phyloP scores from a whole-genome alignment of 2,329 filamentous ascomycete genomes.

The Apiospora pterosperma region DNA sequence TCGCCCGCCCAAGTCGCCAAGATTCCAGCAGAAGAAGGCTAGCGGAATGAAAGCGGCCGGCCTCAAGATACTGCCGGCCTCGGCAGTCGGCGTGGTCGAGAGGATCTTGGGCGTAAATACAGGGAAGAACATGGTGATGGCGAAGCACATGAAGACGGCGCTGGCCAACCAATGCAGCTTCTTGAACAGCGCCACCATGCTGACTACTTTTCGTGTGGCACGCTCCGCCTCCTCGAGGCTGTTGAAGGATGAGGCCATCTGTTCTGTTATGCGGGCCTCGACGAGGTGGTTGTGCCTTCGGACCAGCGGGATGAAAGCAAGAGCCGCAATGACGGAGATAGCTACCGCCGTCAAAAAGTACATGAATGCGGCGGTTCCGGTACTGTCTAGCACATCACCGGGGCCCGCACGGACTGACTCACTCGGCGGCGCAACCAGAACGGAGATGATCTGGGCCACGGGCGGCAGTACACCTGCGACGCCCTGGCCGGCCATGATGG shows the following conservation, averaged over 20 bases:
- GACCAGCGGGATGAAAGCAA: slow-evolving; percentile 73
- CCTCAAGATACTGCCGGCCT: slow-evolving; percentile 59
- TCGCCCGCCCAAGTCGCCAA: slow-evolving; percentile 78
- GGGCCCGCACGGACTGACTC: slow-evolving; percentile 30
- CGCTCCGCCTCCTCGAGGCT: slow-evolving; percentile 52
- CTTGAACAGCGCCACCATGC: slow-evolving; percentile 63
- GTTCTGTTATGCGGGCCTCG: slow-evolving; percentile 44
- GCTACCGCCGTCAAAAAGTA: slow-evolving; percentile 88
- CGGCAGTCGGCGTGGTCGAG: slow-evolving; percentile 35
- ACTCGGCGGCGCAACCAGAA: slow-evolving; percentile 55
- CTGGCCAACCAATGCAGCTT: slow-evolving; percentile 77
- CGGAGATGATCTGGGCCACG: slow-evolving; percentile 76
- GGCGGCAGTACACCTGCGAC: slow-evolving; percentile 88
- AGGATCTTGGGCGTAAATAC: slow-evolving; percentile 76
- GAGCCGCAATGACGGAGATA: slow-evolving; percentile 67
- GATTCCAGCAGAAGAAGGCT: slow-evolving; percentile 90
- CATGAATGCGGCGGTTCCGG: slow-evolving; percentile 71
- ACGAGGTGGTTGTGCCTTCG: slow-evolving; percentile 54
- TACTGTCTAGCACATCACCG: slow-evolving; percentile 18
- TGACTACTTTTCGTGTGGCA: slow-evolving; percentile 44
- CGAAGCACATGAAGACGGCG: slow-evolving; percentile 79
- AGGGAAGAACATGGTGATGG: slow-evolving; percentile 89
- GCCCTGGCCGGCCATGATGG: slow-evolving; percentile 92
- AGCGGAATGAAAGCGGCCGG: slow-evolving; percentile 83
- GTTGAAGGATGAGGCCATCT: slow-evolving; percentile 47